A percentile compares a stretch with the other conserved stretches of the same genome.
Conservation (phyloP, 2,329 filamentous ascomycete genomes). For the Colletotrichum cereale region DNA sequence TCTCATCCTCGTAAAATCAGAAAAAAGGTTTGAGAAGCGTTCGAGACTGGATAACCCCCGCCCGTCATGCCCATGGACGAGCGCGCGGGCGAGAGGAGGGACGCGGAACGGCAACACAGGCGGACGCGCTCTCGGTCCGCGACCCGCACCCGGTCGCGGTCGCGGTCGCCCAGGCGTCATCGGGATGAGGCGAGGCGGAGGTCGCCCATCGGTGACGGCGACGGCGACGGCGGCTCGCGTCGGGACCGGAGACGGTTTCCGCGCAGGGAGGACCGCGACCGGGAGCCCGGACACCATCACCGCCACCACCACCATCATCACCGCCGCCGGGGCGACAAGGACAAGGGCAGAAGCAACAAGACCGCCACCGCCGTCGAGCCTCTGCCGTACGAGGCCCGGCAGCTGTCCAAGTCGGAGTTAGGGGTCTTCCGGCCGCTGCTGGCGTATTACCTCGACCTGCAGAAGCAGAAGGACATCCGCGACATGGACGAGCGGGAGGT, state of each 20-base stretch:
- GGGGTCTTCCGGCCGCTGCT: slow-evolving; percentile 77
- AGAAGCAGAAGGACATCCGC: slow-evolving; percentile 80
- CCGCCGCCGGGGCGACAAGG: slow-evolving; percentile 19
- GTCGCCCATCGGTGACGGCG: slow-evolving; percentile 20
- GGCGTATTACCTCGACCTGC: slow-evolving; percentile 86
- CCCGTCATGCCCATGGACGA: slow-evolving; percentile 7
- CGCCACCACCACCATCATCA: slow-evolving; percentile 36
- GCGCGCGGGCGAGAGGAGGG: neutral
- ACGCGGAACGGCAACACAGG: neutral
- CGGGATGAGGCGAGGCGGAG: slow-evolving; percentile 31
- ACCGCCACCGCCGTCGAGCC: neutral
- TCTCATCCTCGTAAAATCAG: neutral
- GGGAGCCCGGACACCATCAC: slow-evolving; percentile 9
- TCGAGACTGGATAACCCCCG: neutral
- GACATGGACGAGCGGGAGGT: slow-evolving; percentile 80
- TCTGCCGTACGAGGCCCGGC: slow-evolving; percentile 76
- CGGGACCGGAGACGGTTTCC: slow-evolving; percentile 10
- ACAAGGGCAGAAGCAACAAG: slow-evolving; percentile 12
- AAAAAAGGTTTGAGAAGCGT: neutral
- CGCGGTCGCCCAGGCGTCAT: slow-evolving; percentile 28
- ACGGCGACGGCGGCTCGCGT: slow-evolving; percentile 3
- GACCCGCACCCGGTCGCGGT: slow-evolving; percentile 45
- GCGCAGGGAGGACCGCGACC: slow-evolving; percentile 9
- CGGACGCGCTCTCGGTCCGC: slow-evolving; percentile 9
- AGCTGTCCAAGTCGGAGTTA: slow-evolving; percentile 78